Evolutionary conservation across 371 early-diverging fungal genomes (phyloP).

Genomic region (Entomophthora muscae): DNA sequence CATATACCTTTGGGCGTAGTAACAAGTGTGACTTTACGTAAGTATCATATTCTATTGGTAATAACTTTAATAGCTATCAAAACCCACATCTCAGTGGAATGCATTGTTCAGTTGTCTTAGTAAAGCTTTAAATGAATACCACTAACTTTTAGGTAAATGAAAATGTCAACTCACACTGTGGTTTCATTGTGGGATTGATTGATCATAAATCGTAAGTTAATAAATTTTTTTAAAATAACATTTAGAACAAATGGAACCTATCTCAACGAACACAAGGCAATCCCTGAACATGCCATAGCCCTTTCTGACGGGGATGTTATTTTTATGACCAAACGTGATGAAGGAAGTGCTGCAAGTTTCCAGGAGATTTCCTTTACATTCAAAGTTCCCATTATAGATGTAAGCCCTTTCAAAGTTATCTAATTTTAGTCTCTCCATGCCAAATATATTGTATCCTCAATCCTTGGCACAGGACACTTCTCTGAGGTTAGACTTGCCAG

Average conservation of each 20-base stretch:
- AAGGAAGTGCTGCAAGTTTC: background rate
- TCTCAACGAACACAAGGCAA: background rate
- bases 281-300: background rate
- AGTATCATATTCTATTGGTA: background rate
- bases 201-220: background rate
- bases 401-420: background rate
- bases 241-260: background rate
- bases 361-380: background rate
- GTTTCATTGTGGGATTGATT: background rate
- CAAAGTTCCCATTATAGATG: background rate
- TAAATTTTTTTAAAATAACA: background rate
- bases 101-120: background rate
- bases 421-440: background rate
- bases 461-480: background rate
- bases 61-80: background rate
- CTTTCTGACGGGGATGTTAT: background rate
- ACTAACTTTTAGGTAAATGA: background rate
- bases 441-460: background rate
- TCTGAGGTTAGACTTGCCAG: background rate
- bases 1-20: background rate
- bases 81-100: background rate
- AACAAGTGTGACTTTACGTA: background rate
- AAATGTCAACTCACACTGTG: background rate
- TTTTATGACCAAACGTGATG: background rate
- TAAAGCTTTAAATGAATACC: background rate